Evolutionary conservation across 2,329 filamentous ascomycete species (phyloP).

Genomic region (Berkeleyomyces basicola): DNA sequence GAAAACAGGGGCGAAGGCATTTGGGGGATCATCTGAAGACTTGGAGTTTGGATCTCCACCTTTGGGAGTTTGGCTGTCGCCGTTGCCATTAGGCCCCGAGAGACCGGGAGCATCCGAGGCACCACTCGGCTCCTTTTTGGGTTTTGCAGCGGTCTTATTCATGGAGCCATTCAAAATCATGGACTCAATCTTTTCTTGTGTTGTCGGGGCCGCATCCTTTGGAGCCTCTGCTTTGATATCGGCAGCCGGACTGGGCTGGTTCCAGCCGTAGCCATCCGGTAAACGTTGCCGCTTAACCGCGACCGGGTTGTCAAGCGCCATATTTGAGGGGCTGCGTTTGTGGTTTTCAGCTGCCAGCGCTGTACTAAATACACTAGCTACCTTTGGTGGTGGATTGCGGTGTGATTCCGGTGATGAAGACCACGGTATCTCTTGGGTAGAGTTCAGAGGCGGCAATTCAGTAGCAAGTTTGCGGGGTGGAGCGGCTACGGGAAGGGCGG

Average conservation of each 20-base stretch:
- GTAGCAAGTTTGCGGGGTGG: conserved; percentile 1
- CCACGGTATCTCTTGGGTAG: background rate
- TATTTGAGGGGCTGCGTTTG: background rate
- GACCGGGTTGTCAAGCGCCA: background rate
- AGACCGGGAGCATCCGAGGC: background rate
- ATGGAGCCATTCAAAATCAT: background rate
- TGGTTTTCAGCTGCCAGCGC: background rate
- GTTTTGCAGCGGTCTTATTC: background rate
- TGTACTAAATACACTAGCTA: background rate
- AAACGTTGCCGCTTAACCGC: conserved; percentile 9
- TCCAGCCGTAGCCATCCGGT: background rate
- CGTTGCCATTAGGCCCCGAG: background rate
- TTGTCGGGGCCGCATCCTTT: conserved; percentile 18
- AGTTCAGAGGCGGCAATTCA: background rate
- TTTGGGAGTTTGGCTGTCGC: background rate
- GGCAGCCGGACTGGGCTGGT: background rate
- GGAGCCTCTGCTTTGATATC: conserved; percentile 18
- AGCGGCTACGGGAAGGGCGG: conserved; percentile 3
- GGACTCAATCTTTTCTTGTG: conserved; percentile 2
- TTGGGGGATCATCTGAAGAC: conserved; percentile 15
- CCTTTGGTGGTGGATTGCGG: background rate
- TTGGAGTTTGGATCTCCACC: background rate
- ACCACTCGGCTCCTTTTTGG: background rate
- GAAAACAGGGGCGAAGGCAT: conserved; percentile 39
- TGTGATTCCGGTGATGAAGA: background rate